These are phyloP conservation scores for Apiotrichum sp. DNA, from an alignment of 1,284 basidiomycete genomes.

Conservation along the genomic window DNA sequence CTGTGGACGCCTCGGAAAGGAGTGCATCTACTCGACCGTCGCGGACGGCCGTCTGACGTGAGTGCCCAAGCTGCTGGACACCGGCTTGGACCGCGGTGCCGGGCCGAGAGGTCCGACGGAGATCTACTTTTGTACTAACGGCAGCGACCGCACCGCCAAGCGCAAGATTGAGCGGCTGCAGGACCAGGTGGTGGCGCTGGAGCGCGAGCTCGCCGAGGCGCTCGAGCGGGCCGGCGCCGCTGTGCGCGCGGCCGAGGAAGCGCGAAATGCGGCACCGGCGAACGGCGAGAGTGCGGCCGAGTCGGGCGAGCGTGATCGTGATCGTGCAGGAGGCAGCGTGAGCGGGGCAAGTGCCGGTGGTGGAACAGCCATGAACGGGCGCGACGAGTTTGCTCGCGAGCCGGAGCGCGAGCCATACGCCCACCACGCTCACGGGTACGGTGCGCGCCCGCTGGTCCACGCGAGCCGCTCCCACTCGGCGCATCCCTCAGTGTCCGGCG, in stretches of 20 bases:
- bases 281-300: background rate
- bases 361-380: no score
- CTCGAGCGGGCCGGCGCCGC: conserved; percentile 1
- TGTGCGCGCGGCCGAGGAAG: background rate
- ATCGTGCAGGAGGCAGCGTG: no score
- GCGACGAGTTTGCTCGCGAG: no score
- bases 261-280: background rate
- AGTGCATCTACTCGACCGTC: conserved; percentile 6
- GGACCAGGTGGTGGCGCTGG: conserved; percentile 2
- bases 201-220: conserved; percentile 4
- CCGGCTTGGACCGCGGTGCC: no score
- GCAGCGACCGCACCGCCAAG: conserved; percentile 7
- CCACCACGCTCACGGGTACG: no score
- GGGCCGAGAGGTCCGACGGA: no score
- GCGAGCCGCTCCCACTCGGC: no score
- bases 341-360: no score
- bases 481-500: no score
- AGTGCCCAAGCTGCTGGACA: background rate
- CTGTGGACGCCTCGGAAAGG: conserved; percentile 6
- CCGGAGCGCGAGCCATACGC: no score
- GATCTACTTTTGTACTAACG: no score
- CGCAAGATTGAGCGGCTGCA: conserved; percentile 3
- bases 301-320: background rate
- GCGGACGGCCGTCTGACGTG: conserved; percentile 10
- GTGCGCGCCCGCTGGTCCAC: no score